Percentiles rank a stretch among this genome's conserved stretches.
phyloP scores from a whole-genome alignment of 345 rosid species.

The Salix udensis region DNA sequence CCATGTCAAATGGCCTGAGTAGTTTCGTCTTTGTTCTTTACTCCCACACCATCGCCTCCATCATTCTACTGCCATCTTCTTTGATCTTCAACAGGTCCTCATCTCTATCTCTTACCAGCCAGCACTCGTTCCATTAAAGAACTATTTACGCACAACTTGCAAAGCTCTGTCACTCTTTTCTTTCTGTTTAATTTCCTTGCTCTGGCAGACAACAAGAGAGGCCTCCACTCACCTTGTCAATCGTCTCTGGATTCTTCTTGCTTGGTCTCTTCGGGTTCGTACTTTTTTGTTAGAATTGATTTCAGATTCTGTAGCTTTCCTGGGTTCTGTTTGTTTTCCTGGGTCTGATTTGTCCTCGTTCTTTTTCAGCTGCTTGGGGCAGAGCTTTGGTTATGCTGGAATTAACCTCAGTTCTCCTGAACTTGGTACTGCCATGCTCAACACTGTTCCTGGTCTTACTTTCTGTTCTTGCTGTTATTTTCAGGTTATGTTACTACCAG shows the following conservation, averaged over 20 bases:
- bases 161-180: not conserved
- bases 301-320: not conserved
- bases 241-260: constrained; percentile 37
- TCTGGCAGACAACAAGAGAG: constrained; percentile 31
- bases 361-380: not conserved
- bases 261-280: constrained; percentile 45
- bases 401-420: constrained; percentile 28
- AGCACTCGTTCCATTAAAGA: not conserved
- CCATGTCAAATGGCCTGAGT: constrained; percentile 41
- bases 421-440: constrained; percentile 24
- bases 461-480: constrained; percentile 24
- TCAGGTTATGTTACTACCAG: not conserved
- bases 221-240: constrained; percentile 26
- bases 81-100: constrained; percentile 40
- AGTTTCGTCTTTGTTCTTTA: constrained; percentile 44
- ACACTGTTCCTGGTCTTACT: constrained; percentile 29
- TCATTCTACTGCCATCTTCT: constrained; percentile 45
- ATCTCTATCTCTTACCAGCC: not conserved
- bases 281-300: not conserved
- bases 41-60: constrained; percentile 33
- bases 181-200: not conserved
- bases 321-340: too few relatives aligned
- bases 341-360: not conserved
- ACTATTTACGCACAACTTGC: not conserved
- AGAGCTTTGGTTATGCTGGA: constrained; percentile 12